Evolutionary conservation across 305 asterid species (phyloP).

Genomic region (Nicotiana rustica): DNA sequence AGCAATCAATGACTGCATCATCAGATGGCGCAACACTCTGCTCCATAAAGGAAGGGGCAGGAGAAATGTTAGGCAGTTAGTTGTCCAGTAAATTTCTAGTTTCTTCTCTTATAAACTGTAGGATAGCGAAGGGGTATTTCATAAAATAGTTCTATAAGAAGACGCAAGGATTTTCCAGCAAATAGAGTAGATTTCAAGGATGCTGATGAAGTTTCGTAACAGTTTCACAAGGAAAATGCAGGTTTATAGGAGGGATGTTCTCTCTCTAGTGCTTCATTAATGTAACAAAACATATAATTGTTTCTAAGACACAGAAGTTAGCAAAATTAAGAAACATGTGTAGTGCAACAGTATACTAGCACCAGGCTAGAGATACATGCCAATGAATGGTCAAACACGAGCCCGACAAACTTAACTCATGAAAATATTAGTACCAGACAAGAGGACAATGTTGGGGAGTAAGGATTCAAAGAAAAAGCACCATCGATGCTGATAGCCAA

Average conservation of each 20-base stretch:
- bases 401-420: neutral
- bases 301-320: neutral
- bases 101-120: neutral
- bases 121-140: neutral
- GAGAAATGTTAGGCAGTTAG: neutral
- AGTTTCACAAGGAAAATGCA: neutral
- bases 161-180: constrained; percentile 5
- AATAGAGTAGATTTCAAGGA: neutral
- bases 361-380: constrained; percentile 24
- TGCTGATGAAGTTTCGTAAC: neutral
- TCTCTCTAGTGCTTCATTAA: neutral
- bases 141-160: neutral
- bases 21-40: constrained; percentile 9
- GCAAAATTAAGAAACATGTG: neutral
- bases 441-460: neutral
- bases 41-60: neutral
- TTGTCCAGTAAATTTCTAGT: neutral
- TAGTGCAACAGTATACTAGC: neutral
- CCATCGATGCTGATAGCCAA: neutral
- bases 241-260: constrained; percentile 9
- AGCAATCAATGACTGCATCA: neutral
- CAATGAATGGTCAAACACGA: neutral
- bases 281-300: neutral
- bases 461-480: neutral
- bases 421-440: neutral